Evolutionary conservation across 2,329 filamentous ascomycete species (phyloP).

Genomic region (Fonsecaea monophora): DNA sequence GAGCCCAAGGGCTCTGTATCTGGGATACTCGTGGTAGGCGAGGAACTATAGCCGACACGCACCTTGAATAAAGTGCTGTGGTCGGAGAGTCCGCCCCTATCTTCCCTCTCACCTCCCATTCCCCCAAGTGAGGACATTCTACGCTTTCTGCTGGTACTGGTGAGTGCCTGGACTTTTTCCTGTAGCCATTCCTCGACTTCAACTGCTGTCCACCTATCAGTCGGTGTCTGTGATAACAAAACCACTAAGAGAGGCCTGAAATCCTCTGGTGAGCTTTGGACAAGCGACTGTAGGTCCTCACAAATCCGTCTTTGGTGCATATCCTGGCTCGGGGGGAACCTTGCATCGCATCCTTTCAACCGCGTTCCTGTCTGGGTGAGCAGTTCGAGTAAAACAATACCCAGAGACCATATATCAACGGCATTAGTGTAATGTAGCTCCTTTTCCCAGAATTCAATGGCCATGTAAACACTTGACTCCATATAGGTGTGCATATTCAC

Average conservation of each 20-base stretch:
- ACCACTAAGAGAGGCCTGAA: neutral
- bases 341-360: neutral
- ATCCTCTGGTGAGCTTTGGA: neutral
- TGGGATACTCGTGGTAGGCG: too few species aligned
- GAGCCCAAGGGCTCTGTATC: too few species aligned
- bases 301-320: neutral
- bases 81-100: too few species aligned
- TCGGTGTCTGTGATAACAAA: neutral
- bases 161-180: neutral
- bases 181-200: neutral
- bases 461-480: neutral
- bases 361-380: neutral
- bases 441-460: neutral
- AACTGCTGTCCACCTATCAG: neutral
- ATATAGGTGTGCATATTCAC: neutral
- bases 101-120: neutral
- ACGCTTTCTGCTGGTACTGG: neutral
- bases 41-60: too few species aligned
- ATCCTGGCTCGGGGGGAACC: neutral
- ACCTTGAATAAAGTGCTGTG: too few species aligned
- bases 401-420: neutral
- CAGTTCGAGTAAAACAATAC: neutral
- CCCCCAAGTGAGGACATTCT: neutral
- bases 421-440: neutral
- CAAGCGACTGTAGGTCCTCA: neutral